Evolutionary conservation across 805 yeast genomes (phyloP).

Genomic region (Zygosaccharomyces bisporus): DNA sequence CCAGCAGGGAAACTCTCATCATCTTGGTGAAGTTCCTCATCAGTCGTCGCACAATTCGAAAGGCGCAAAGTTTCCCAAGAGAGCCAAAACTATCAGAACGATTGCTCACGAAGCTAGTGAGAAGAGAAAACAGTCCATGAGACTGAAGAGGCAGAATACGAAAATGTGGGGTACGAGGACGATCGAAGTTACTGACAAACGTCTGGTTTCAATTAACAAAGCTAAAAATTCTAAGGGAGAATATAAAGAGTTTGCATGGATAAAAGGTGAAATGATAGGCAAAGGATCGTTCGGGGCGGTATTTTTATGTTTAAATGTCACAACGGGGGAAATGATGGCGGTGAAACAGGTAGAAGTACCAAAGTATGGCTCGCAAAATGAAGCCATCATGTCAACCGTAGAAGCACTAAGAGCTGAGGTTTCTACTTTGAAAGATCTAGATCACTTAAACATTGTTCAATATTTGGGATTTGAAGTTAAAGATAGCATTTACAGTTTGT

Average conservation of each 20-base stretch:
- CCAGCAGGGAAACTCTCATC: too few relatives aligned
- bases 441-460: slow-evolving; percentile 92
- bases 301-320: slow-evolving; percentile 83
- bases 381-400: slow-evolving; percentile 55
- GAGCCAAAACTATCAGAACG: slow-evolving; percentile 88
- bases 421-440: slow-evolving; percentile 87
- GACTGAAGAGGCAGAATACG: slow-evolving; percentile 71
- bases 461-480: slow-evolving; percentile 87
- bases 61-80: slow-evolving; percentile 37
- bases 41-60: background rate
- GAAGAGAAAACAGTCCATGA: slow-evolving; percentile 42
- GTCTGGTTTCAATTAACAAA: slow-evolving; percentile 61
- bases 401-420: slow-evolving; percentile 88
- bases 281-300: slow-evolving; percentile 96
- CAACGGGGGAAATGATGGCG: slow-evolving; percentile 98
- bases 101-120: slow-evolving; percentile 89
- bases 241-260: slow-evolving; percentile 90
- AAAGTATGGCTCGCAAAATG: slow-evolving; percentile 38
- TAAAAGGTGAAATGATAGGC: slow-evolving; percentile 94
- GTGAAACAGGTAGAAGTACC: slow-evolving; percentile 89
- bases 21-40: background rate
- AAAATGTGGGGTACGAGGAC: slow-evolving; percentile 97
- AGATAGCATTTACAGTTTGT: slow-evolving; percentile 72
- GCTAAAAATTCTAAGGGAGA: slow-evolving; percentile 62
- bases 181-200: slow-evolving; percentile 80